Conservation (phyloP, 805 yeast genomes). For the Priceomyces medius region DNA sequence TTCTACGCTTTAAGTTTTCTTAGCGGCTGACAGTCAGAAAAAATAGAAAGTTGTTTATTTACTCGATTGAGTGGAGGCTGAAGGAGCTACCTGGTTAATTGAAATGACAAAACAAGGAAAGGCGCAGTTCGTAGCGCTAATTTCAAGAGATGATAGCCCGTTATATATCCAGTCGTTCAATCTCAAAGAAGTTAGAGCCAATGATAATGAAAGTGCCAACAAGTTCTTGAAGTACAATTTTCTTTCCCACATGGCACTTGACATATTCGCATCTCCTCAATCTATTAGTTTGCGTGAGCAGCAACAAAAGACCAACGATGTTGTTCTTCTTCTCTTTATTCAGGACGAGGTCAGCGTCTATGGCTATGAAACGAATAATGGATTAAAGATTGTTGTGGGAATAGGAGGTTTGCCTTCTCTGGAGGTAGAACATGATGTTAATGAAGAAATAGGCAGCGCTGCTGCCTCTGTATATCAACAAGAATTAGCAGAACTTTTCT, state of each 20-base stretch:
- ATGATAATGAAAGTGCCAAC: constrained; percentile 30
- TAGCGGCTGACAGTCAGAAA: too few species aligned
- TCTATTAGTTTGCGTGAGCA: constrained; percentile 39
- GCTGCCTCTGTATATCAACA: constrained; percentile 5
- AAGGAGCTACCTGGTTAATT: background rate
- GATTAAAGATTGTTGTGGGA: constrained; percentile 65
- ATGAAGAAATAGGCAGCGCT: constrained; percentile 2
- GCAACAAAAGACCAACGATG: constrained; percentile 25
- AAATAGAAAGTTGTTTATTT: too few species aligned
- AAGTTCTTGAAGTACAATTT: constrained; percentile 62
- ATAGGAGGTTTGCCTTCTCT: constrained; percentile 17
- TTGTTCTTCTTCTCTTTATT: constrained; percentile 53
- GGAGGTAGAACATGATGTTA: constrained; percentile 4
- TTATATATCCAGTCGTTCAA: constrained; percentile 58
- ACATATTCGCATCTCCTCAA: constrained; percentile 58
- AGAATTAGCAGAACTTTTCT: constrained; percentile 22
- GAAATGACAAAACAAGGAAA: background rate
- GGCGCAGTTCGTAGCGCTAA: constrained; percentile 51
- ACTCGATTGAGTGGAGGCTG: too few species aligned
- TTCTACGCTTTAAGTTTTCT: too few species aligned
- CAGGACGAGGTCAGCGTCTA: constrained; percentile 68
- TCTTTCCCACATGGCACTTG: constrained; percentile 73
- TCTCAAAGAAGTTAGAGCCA: constrained; percentile 15
- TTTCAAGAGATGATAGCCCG: constrained; percentile 59
- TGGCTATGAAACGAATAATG: constrained; percentile 68